Base-by-base conservation (phyloP, 768 basidiomycete species). In the Calocybe gangraenosa region DNA sequence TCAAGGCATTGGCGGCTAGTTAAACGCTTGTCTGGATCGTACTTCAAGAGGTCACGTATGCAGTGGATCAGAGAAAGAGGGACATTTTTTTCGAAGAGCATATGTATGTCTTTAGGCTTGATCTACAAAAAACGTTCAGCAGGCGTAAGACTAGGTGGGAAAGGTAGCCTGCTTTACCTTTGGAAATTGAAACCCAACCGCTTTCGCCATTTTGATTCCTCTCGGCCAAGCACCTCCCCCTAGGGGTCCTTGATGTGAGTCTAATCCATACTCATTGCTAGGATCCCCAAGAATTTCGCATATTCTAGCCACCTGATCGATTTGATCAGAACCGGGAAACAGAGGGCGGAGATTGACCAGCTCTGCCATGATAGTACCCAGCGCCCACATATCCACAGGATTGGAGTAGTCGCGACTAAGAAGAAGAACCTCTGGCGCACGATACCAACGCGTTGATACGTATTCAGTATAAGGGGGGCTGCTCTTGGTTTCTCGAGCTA, bases 371-470 rank as follows among this genome's bases (percentile, higher is more conserved):
- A 99, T 99, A 6, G 96, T 95, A 13, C 96, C 96, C 43, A 99
- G 71, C 2, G 96, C 96, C 96, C 96, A 99, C 89, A 98, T 92
- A 58, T 99, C 96, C 19, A 99, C 95, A 3, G 96, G 93, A 58
- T 88, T 89, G 8, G 92, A 94, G 60, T 99, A 99, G 63, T 97
- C 88, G 46, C 83, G 79, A 57, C 90, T 92, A 49, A 91, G 75
- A 32, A 99, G 76, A 22, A 99, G 74, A 14, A 99, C 93, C 64
- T 99, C 96, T 13, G 96, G 96, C 0, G 96, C 96, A 47, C 96
- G 89, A 66, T 99, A 99, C 96, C 96, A 99, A 32, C 96, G 78
- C n/a, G 96, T 99, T 17, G 93, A 89, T 31, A 99, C 96, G 60
- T 99, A 98, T 69, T 98, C 96, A 20, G 96, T 98, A 62, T 97